Evolutionary conservation across 2,329 filamentous ascomycete species (phyloP), one percentile per base, ranked within the genome.

Genomic region (Cytospora chrysosperma): DNA sequence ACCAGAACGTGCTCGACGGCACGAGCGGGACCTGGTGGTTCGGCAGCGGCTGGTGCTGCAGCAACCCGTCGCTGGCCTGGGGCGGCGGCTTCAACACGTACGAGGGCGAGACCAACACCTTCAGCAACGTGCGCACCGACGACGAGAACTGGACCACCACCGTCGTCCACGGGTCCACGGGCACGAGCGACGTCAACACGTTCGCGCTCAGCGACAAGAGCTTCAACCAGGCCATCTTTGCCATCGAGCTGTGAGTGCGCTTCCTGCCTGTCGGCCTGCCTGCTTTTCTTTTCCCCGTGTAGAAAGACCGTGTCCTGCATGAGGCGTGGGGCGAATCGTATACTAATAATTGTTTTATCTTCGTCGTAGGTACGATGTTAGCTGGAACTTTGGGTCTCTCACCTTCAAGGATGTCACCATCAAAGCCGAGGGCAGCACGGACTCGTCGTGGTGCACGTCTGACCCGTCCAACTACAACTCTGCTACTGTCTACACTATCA

Each of bases 331-430:
- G n/a, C n/a, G n/a, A n/a, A n/a, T n/a, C n/a, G n/a, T n/a, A n/a
- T n/a, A n/a, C n/a, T n/a, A n/a, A n/a, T n/a, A n/a, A 61, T 40
- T 37, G 6, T 15, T 6, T 52, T 52, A n/a, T n/a, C n/a, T n/a
- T n/a, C 24, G 21, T 19, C 49, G 3, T 56, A 73, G 73, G 2
- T 72, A 72, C 21, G 73, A 71, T 50, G 72, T 75, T 12, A 67
- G 66, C n/a, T 79, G 76, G 76, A 69, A 76, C 65, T 79, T 78
- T 64, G 76, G 77, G 2, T 62, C 70, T 13, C 69, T 78, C n/a
- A 72, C 71, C 9, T 79, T 75, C 61, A 66, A 78, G 65, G 75
- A 79, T 54, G 73, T 87, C 63, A 80, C 79, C 59, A 82, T 83
- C 6, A 82, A 82, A 66, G 71, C 73, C 68, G 51, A 68, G 10